Evolutionary conservation across 1,139 yeast species (phyloP), one percentile per base, ranked within the genome.

Genomic region (Sugiyamaella japonica): DNA sequence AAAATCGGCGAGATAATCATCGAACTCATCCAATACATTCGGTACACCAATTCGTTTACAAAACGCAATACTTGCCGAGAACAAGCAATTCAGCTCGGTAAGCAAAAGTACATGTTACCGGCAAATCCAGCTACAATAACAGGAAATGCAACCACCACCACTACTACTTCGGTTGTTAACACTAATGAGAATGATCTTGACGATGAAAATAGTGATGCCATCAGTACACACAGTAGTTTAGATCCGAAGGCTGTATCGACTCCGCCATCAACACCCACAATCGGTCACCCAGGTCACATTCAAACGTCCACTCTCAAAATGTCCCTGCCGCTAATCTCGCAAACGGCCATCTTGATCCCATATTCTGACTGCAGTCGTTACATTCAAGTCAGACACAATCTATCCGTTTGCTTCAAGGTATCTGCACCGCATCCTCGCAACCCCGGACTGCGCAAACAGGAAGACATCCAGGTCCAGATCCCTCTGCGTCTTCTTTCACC

Each of bases 361-460:
- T 36, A 36, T 31, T 36, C 49, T 4, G 37, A 28, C 32, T 45
- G 49, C 49, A 34, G 41, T 10, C 49, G 17, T 8, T 45, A 45
- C 36, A 45, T 45, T 13, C 49, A 45, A 15, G 49, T 45, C 34
- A 36, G 25, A 25, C 49, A 45, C 40, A 34, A 45, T 28, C 49
- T 45, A 1, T 13, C 29, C 2, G 20, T 45, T 13, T 34, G 40
- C 36, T 45, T 45, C 40, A 45, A 45, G 13, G 40, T 45, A 13
- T 45, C 49, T 7, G 17, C 13, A 17, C 42, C 49, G 2, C 49
- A 45, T 16, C 49, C 49, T 31, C 36, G 28, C 9, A 32, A 45
- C 25, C 42, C 49, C 7, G 40, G 49, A 4, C 32, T 45, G 7
- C 20, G 49, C 20, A 45, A 45, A 28, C 49, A 45, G 36, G 49